phyloP scores from a whole-genome alignment of 768 basidiomycete genomes.

The Lanmaoa pseudosensibilis region DNA sequence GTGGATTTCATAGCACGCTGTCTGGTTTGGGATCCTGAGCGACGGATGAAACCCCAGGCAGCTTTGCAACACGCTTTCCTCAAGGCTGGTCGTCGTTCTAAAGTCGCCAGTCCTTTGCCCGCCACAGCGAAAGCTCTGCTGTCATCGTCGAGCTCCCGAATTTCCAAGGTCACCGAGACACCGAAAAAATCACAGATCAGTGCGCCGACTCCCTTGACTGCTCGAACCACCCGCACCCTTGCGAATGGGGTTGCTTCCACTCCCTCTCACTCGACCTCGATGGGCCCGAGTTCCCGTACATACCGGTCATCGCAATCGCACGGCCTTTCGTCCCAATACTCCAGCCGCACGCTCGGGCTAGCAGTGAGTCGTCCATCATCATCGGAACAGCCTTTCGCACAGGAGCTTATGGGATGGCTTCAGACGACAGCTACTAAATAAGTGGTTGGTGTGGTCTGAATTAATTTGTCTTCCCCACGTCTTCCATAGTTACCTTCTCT shows the following conservation, averaged over 20 bases:
- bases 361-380: slow-evolving; percentile 51
- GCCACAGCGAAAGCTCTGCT: slow-evolving; percentile 54
- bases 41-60: slow-evolving; percentile 89
- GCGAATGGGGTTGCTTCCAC: slow-evolving; percentile 54
- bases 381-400: slow-evolving; percentile 36
- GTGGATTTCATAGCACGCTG: slow-evolving; percentile 97
- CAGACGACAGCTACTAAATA: slow-evolving; percentile 38
- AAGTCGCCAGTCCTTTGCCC: slow-evolving; percentile 43
- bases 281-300: slow-evolving; percentile 62
- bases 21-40: slow-evolving; percentile 97
- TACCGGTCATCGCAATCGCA: slow-evolving; percentile 71
- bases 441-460: slow-evolving; percentile 12
- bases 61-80: slow-evolving; percentile 93
- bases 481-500: slow-evolving; percentile 2
- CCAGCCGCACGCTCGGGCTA: slow-evolving; percentile 73
- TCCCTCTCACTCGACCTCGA: slow-evolving; percentile 55
- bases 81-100: slow-evolving; percentile 59
- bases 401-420: slow-evolving; percentile 39
- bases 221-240: slow-evolving; percentile 63
- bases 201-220: slow-evolving; percentile 84
- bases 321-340: slow-evolving; percentile 69
- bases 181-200: slow-evolving; percentile 90
- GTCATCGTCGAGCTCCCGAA: slow-evolving; percentile 54
- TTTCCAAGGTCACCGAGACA: slow-evolving; percentile 60
- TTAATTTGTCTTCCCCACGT: slow-evolving; percentile 7